Evolutionary conservation across 2,329 filamentous ascomycete genomes (phyloP).

Genomic region (Teratosphaeria viscida): DNA sequence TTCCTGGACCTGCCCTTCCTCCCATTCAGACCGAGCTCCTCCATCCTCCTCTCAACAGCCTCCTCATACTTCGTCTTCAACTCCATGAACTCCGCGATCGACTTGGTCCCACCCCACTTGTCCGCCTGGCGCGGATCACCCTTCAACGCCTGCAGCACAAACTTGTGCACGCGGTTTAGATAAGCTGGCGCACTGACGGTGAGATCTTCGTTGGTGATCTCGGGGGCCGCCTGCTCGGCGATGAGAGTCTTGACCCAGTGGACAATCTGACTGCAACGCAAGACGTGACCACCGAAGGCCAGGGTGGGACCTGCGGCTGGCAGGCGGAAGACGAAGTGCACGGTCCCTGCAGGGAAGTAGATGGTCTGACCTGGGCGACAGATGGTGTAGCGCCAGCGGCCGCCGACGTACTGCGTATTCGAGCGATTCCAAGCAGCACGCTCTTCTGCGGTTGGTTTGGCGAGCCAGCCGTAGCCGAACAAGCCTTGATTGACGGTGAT

Average conservation of each 20-base stretch:
- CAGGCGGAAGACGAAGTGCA: constrained; percentile 26
- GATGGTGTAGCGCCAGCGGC: constrained; percentile 22
- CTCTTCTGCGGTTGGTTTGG: constrained; percentile 15
- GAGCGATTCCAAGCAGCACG: constrained; percentile 15
- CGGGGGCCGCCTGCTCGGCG: constrained; percentile 31
- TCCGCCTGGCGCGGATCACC: constrained; percentile 9
- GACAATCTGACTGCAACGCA: constrained; percentile 26
- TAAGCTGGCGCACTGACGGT: constrained; percentile 26
- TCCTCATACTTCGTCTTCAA: constrained; percentile 17
- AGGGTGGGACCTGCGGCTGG: constrained; percentile 20
- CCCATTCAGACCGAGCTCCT: neutral
- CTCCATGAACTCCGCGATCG: constrained; percentile 19
- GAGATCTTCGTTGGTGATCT: constrained; percentile 37
- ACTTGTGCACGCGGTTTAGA: constrained; percentile 20
- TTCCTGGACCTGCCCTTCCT: neutral
- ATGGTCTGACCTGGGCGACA: constrained; percentile 22
- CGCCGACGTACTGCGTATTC: constrained; percentile 12
- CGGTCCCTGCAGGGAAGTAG: constrained; percentile 23
- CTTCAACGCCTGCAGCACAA: constrained; percentile 17
- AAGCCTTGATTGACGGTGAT: constrained; percentile 24
- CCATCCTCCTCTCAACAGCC: neutral
- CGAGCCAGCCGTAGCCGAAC: constrained; percentile 24
- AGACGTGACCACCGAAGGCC: constrained; percentile 24
- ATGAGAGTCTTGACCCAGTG: constrained; percentile 37
- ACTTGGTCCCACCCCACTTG: constrained; percentile 19